Base-by-base conservation (phyloP, 345 rosid genomes). In the Adansonia digitata region DNA sequence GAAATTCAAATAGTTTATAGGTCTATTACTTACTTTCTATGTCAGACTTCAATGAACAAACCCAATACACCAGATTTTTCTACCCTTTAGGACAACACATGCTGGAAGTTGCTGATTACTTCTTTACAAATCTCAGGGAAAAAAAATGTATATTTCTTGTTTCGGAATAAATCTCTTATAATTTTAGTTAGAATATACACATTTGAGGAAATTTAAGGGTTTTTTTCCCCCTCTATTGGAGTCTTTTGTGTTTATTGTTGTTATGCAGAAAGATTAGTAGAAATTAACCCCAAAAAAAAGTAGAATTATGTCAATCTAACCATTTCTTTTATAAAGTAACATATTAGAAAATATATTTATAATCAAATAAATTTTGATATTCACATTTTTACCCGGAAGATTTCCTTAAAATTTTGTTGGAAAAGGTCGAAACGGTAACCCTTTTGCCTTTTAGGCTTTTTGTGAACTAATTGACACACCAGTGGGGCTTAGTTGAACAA, bases 81-180 rank as follows among this genome's bases (percentile, higher is more conserved):
- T 79, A 75, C 26, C 49, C 20, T 27, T 34, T 24, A 22, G 24
- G 69, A 22, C 67, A 75, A 48, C 37, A 22, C 48, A 35, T 22
- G 59, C 52, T 75, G 31, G 78, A 75, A 55, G 78, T 67, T 71
- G 85, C 80, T 77, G 83, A 79, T 81, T 46, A 22, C 51, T 73
- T 74, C 48, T 65, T 75, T 22, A 66, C 69, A 22, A 35, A 13
- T 79, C 62, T 62, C 77, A 49, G 77, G n/a, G n/a, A n/a, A n/a
- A 74, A 74, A 79, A 40, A 73, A 73, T 76, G 72, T 11, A 70
- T 70, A 60, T 73, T 51, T 26, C 17, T 31, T 80, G 71, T 43
- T 4, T 26, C 13, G 1, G 27, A 51, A 35, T n/a, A 43, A 73
- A 46, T 53, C 14, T 57, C 15, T 24, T n/a, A 11, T 11, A 26